phyloP scores from a whole-genome alignment of 129 eudicot genomes.

The Glebionis coronaria region DNA sequence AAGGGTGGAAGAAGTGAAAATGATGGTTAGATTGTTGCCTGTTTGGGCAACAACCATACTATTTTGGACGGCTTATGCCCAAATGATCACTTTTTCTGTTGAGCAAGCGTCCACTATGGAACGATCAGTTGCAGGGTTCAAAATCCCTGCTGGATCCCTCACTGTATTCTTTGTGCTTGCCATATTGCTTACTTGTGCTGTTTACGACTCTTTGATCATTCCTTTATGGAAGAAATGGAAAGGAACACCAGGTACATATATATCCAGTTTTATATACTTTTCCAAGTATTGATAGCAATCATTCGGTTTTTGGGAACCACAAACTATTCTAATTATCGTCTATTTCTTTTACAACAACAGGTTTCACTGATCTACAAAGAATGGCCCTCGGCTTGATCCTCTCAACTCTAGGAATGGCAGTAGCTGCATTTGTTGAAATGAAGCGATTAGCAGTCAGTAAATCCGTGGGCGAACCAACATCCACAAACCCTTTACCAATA shows the following conservation, averaged over 20 bases:
- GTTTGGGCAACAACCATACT: constrained; percentile 86
- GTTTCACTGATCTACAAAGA: no score
- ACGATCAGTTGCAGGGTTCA: constrained; percentile 53
- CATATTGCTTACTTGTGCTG: constrained; percentile 61
- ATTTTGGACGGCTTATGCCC: constrained; percentile 85
- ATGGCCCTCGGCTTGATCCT: no score
- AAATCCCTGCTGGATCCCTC: constrained; percentile 84
- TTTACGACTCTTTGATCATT: constrained; percentile 78
- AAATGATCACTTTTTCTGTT: constrained; percentile 86
- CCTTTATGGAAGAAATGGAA: constrained; percentile 90
- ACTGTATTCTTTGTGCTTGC: constrained; percentile 84
- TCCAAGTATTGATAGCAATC: no score
- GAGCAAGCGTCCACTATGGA: constrained; percentile 87
- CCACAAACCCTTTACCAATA: no score
- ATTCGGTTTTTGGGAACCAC: no score
- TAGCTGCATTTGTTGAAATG: no score
- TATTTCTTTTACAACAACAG: not conserved
- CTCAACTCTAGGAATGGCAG: no score
- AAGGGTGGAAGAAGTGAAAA: constrained; percentile 82
- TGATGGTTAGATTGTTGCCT: constrained; percentile 68
- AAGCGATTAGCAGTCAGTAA: no score
- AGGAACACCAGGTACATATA: constrained; percentile 59
- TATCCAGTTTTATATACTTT: not conserved
- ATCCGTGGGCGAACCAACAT: no score
- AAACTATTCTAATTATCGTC: not conserved